Conservation (phyloP, 1,284 basidiomycete species). For the Somion occarium region DNA sequence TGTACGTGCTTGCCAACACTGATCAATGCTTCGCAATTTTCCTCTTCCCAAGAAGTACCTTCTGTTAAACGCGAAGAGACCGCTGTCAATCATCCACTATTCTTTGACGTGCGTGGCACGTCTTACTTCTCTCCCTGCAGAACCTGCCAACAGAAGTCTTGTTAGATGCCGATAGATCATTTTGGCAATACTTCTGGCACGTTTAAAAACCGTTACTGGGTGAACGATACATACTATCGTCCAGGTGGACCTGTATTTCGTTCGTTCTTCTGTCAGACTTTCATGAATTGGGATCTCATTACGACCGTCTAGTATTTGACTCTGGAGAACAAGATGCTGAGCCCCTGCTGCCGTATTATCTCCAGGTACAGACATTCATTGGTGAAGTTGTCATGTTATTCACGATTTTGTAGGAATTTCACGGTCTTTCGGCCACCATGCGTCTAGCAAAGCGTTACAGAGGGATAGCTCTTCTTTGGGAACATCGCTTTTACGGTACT, state of each 20-base stretch:
- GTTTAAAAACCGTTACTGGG: conserved; percentile 49
- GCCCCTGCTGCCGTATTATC: conserved; percentile 43
- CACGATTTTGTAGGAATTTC: conserved; percentile 34
- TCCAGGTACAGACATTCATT: conserved; percentile 26
- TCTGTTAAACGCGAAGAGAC: not conserved
- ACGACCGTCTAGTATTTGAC: conserved; percentile 36
- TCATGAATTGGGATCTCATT: not conserved
- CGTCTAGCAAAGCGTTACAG: conserved; percentile 41
- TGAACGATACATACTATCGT: conserved; percentile 49
- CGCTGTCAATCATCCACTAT: not conserved
- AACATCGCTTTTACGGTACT: conserved; percentile 52
- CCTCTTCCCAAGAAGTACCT: too few relatives aligned
- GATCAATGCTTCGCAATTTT: too few relatives aligned
- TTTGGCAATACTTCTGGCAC: conserved; percentile 30
- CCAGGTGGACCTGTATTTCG: conserved; percentile 45
- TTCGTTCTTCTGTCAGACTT: conserved; percentile 15
- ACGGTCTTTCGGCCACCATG: conserved; percentile 46
- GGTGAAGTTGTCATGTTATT: not conserved
- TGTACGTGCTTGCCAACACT: too few relatives aligned
- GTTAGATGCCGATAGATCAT: conserved; percentile 40
- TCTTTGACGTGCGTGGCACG: not conserved
- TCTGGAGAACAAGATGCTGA: conserved; percentile 47
- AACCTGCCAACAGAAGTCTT: not conserved
- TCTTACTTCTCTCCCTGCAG: not conserved
- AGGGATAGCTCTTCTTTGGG: conserved; percentile 49